Base-by-base conservation (phyloP, 208 protist genomes). In the Phytomonas sp. region DNA sequence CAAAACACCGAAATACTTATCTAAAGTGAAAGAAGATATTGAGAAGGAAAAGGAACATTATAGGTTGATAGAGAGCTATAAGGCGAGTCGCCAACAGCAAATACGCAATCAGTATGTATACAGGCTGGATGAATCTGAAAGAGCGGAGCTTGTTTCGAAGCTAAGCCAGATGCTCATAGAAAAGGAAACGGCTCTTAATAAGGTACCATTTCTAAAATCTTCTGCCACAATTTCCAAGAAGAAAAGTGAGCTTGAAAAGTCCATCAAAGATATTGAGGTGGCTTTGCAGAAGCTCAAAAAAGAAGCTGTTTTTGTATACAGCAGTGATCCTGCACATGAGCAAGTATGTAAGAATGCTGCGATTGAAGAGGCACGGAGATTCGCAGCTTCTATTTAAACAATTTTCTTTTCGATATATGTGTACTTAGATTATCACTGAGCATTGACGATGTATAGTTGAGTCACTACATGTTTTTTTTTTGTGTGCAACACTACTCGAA, bases 251-350 rank as follows among this genome's bases (percentile, higher is more conserved):
- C 66, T 96, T 29, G 89, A 97, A 70, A 80, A 74, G 36, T 75
- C 60, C 26, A 78, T 97, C 28, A 76, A 83, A 29, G 80, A 96
- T 70, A 80, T 97, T 36, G 91, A 96, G 56, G 72, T 37, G 17
- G 84, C 87, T 0, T 62, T 97, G 51, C 79, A 73, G 53, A 95
- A 94, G 73, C 67, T 97, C 20, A 82, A 95, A 31, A 88, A 83
- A 17, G 88, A 97, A 66, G 83, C 85, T 37, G 77, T 97, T 11
- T 94, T 94, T 69, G 73, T 97, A 43, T 97, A 96, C 79, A 84
- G 86, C 31, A 90, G 96, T 70, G 86, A 94, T 62, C 88, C 87
- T 29, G 83, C 84, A 11, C 84, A 81, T 70, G 85, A 78, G 15
- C 78, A 92, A 62, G 88, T 84, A 82, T 77, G 83, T 3, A 96